phyloP scores from a whole-genome alignment of 2,329 filamentous ascomycete species.

The Aspergillus novofumigatus region DNA sequence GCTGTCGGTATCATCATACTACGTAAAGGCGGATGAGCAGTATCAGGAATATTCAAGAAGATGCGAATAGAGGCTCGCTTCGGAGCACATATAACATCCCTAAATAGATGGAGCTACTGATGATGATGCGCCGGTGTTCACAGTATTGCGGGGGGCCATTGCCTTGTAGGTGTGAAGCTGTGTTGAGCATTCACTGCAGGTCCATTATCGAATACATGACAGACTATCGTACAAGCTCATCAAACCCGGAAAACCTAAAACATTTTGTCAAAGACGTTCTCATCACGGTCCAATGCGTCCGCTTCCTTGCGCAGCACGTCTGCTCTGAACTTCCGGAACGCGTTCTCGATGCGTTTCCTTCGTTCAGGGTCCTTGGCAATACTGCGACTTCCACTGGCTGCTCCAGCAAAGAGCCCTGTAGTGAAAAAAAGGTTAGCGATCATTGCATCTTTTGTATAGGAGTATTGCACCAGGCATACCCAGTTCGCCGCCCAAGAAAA shows the following conservation, averaged over 20 bases:
- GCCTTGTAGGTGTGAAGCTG: neutral
- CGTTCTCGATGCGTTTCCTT: slow-evolving; percentile 56
- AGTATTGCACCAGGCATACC: slow-evolving; percentile 15
- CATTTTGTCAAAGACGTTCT: slow-evolving; percentile 24
- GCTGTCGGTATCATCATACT: neutral
- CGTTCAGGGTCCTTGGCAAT: slow-evolving; percentile 54
- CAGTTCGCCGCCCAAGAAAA: slow-evolving; percentile 62
- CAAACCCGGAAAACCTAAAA: slow-evolving; percentile 9
- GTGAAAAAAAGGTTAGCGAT: neutral
- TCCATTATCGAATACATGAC: neutral
- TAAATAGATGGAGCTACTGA: neutral
- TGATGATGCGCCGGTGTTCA: neutral
- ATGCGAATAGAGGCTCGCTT: neutral
- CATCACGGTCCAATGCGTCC: slow-evolving; percentile 48
- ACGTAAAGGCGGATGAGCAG: neutral
- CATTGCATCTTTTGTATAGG: neutral
- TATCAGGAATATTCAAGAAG: neutral
- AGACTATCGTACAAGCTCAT: slow-evolving; percentile 1
- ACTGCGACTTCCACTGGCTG: slow-evolving; percentile 49
- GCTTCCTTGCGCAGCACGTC: slow-evolving; percentile 61
- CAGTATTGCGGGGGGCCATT: neutral
- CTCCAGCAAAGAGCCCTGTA: slow-evolving; percentile 54
- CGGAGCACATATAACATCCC: neutral
- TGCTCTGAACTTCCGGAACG: slow-evolving; percentile 59
- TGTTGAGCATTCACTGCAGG: neutral